phyloP scores from a whole-genome alignment of 495 filamentous ascomycete species.

The Penicillium coprophilum region DNA sequence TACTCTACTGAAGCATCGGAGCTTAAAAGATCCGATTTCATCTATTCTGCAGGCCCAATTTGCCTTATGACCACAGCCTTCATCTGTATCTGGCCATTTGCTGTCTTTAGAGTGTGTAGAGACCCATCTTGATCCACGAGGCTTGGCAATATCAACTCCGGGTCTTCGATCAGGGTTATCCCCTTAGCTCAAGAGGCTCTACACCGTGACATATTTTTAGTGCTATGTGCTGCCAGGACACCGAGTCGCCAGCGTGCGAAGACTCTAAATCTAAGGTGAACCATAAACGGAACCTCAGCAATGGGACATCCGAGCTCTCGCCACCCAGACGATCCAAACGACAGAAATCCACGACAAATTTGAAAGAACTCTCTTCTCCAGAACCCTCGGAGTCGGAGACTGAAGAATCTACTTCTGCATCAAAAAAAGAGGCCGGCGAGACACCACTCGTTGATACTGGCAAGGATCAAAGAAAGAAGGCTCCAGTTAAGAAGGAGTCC shows the following conservation, averaged over 20 bases:
- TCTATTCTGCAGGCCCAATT: neutral
- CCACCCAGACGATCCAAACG: slow-evolving; percentile 42
- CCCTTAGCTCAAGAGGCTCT: neutral
- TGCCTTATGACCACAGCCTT: neutral
- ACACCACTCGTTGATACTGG: neutral
- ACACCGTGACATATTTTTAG: neutral
- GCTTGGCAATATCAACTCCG: slow-evolving; percentile 11
- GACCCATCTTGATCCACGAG: neutral
- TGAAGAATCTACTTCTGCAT: slow-evolving; percentile 1
- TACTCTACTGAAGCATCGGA: neutral
- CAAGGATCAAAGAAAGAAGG: slow-evolving; percentile 9
- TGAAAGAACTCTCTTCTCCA: slow-evolving; percentile 21
- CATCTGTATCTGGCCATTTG: too few relatives aligned
- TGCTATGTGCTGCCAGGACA: slow-evolving; percentile 5
- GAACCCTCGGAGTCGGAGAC: slow-evolving; percentile 16
- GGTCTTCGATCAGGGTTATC: slow-evolving; percentile 3
- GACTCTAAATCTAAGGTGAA: slow-evolving; percentile 13
- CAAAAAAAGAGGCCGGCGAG: neutral
- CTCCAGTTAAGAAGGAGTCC: slow-evolving; percentile 25
- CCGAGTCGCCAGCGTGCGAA: slow-evolving; percentile 4
- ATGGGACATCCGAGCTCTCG: slow-evolving; percentile 30
- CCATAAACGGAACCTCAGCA: slow-evolving; percentile 32
- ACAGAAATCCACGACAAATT: slow-evolving; percentile 28
- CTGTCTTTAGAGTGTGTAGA: neutral
- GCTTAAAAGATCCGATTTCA: neutral